A percentile compares a stretch with the other conserved stretches of the same genome.
Conservation (phyloP, 192 early-diverging fungal genomes). For the Allomyces javanicus region DNA sequence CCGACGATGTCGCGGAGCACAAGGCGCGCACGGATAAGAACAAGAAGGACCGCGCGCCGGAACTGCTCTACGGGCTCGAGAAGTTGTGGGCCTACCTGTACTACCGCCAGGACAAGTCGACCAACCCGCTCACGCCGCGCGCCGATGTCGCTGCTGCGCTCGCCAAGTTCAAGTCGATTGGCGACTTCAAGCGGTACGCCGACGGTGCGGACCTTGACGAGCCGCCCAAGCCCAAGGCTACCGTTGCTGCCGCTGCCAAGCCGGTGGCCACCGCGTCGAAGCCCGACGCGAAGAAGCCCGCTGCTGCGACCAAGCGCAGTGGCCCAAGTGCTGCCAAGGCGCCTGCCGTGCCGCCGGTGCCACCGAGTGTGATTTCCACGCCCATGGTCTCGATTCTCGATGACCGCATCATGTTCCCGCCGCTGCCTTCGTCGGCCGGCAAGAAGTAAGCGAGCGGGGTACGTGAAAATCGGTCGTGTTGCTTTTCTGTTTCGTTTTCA, state of each 20-base stretch:
- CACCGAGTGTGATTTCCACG: background rate
- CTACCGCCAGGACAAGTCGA: slow-evolving; percentile 69
- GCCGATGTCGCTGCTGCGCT: slow-evolving; percentile 31
- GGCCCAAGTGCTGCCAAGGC: background rate
- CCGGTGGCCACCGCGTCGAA: background rate
- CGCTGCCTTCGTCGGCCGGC: no score
- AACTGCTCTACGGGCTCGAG: slow-evolving; percentile 62
- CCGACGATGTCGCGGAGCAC: slow-evolving; percentile 47
- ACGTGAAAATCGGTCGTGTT: background rate
- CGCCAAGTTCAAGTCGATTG: slow-evolving; percentile 37
- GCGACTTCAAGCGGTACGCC: slow-evolving; percentile 20
- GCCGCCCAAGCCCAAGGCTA: background rate
- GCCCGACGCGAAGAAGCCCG: no score
- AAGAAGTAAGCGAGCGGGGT: no score
- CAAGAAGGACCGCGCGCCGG: background rate
- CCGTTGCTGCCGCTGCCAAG: background rate
- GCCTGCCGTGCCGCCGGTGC: background rate
- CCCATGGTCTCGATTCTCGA: background rate
- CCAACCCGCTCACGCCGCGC: slow-evolving; percentile 33
- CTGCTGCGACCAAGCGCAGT: no score
- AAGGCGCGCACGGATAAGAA: slow-evolving; percentile 16
- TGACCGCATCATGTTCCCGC: background rate
- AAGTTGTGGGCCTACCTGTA: slow-evolving; percentile 91
- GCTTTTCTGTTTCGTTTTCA: background rate
- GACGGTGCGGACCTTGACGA: background rate